Evolutionary conservation across 1,284 basidiomycete species (phyloP).

Genomic region (Marasmius tenuissimus): DNA sequence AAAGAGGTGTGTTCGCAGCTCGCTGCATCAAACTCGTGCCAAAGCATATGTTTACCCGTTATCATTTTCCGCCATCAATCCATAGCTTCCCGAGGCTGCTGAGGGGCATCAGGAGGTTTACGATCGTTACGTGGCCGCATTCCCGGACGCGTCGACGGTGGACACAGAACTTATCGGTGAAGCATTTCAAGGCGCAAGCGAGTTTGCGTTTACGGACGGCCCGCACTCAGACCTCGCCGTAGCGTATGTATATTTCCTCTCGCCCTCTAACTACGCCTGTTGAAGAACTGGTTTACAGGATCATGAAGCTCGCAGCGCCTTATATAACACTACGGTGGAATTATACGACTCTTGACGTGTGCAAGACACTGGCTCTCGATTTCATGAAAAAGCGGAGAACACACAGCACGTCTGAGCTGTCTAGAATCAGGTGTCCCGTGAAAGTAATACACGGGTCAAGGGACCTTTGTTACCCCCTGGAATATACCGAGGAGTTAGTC

Average conservation of each 20-base stretch:
- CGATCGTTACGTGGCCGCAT: too few species aligned
- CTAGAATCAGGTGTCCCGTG: slow-evolving; percentile 13
- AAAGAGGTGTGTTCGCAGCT: slow-evolving; percentile 6
- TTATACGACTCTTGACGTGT: background rate
- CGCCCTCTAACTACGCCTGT: slow-evolving; percentile 2
- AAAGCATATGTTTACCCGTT: background rate
- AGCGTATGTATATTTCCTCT: too few species aligned
- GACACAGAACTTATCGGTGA: too few species aligned
- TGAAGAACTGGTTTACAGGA: background rate
- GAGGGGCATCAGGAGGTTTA: too few species aligned
- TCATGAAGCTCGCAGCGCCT: background rate
- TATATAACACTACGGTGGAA: background rate
- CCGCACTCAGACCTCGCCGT: too few species aligned
- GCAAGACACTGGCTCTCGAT: slow-evolving; percentile 7
- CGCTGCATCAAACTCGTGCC: too few species aligned
- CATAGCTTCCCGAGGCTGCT: background rate
- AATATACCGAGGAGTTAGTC: slow-evolving; percentile 24
- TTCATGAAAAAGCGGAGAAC: slow-evolving; percentile 9
- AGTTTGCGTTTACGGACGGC: too few species aligned
- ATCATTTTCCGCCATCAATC: background rate
- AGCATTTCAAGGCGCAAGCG: too few species aligned
- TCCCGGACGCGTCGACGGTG: too few species aligned
- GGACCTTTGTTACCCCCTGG: slow-evolving; percentile 11
- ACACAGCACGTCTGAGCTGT: slow-evolving; percentile 4
- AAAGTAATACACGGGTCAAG: slow-evolving; percentile 12